Evolutionary conservation across 2,329 filamentous ascomycete species (phyloP), one percentile per base, ranked within the genome.

Genomic region (Fusarium devonianum): DNA sequence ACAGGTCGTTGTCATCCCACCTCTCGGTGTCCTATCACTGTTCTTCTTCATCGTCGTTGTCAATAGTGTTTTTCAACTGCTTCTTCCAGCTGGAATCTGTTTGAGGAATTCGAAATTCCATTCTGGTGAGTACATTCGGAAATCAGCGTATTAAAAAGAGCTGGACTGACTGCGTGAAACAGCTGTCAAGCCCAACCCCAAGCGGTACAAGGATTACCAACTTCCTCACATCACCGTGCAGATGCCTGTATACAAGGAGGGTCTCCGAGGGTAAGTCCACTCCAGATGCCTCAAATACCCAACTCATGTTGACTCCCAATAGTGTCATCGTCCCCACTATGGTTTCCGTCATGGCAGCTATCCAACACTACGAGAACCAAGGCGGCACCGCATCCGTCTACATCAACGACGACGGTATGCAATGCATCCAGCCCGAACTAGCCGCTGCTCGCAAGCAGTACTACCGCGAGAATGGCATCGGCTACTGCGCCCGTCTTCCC

Each of bases 331-430:
- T 75, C 34, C 81, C 82, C 0, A 84, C 81, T 0, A 75, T 84
- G 32, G 73, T 76, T 14, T 83, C 79, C 4, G 67, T 84, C 23
- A 82, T 82, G 63, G 75, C 76, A 11, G 82, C 81, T 13, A 83
- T 84, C 52, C 80, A 79, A 25, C 80, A 80, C 10, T 85, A 84
- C 56, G 81, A 84, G 57, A 69, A 80, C 58, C 79, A 82, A 64
- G 85, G 85, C n/a, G 85, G 85, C 7, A 81, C 83, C 1, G 85
- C 85, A 18, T 86, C 82, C 62, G 85, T 88, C 54, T 86, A 87
- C 62, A 71, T 88, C 65, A 87, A 88, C 56, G 85, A 88, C 46
- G 85, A 88, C 56, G 85, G 85, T 47, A 83, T 88, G 78, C 84
- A 87, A 65, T 69, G 85, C 23, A 73, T 88, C 12, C 70, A 77